These are phyloP conservation scores for Striga asiatica DNA, from an alignment of 257 asterid genomes.

Conservation along the genomic window DNA sequence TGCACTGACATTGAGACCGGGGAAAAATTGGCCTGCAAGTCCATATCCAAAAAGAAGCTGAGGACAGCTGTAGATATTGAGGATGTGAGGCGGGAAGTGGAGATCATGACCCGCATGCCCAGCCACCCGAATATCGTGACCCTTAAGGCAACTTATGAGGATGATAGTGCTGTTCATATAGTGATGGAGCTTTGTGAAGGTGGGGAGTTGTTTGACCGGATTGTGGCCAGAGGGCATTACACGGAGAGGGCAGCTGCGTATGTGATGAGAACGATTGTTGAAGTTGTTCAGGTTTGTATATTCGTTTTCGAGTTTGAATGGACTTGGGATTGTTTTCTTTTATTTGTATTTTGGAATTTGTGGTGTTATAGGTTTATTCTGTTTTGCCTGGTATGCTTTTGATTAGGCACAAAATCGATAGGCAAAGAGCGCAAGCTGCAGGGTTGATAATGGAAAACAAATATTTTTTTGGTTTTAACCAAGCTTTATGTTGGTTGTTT, in stretches of 20 bases:
- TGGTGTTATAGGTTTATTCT: not conserved
- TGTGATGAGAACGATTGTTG: conserved; percentile 55
- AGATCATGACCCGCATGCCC: conserved; percentile 69
- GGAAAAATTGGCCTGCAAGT: conserved; percentile 60
- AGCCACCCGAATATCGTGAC: conserved; percentile 52
- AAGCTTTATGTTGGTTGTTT: no score
- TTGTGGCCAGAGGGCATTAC: conserved; percentile 68
- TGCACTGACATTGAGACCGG: conserved; percentile 43
- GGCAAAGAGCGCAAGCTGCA: no score
- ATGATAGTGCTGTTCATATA: conserved; percentile 51
- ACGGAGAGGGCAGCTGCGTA: conserved; percentile 63
- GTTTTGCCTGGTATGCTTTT: not conserved
- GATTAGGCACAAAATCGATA: no score
- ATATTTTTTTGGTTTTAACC: no score
- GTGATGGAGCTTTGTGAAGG: conserved; percentile 77
- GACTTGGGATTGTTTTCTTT: not conserved
- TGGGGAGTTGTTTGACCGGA: conserved; percentile 63
- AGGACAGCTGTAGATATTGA: conserved; percentile 58
- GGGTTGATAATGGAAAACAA: no score
- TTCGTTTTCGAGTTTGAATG: not conserved
- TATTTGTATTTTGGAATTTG: not conserved
- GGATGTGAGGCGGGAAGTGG: conserved; percentile 71
- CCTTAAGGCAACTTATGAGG: conserved; percentile 56
- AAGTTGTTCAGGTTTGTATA: conserved; percentile 55
- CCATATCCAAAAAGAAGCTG: conserved; percentile 62